Base-by-base conservation (phyloP, 108 stramenopile genomes). In the Discostella stelligeroides region DNA sequence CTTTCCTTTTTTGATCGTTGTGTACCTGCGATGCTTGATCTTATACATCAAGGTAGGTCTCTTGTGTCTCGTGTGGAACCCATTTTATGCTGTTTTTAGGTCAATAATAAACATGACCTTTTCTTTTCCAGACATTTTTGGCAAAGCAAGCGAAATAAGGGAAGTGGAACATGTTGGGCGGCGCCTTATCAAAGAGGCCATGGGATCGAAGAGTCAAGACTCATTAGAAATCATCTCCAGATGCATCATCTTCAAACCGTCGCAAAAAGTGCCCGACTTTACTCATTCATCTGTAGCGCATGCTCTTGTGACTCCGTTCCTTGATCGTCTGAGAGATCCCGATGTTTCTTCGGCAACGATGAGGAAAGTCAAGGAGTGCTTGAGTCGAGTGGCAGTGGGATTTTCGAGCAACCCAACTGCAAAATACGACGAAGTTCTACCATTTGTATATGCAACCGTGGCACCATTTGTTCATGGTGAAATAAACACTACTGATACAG, bases 341-440 rank as follows among this genome's bases (percentile, higher is more conserved):
- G 79, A 85, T 64, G 74, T 84, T 41, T 79, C 61, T 34, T 57
- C 87, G 7, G 57, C 65, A 7, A 81, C 63, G 12, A 84, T 92
- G 38, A 69, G 88, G 48, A 87, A 82, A 71, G 80, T 89, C 38
- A 85, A 82, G 63, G 95, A 95, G 49, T 90, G 90, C 60, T 85
- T 97, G n/a, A 79, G 88, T 37, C 83, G 92, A 24, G 86, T 96
- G 40, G 91, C 85, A 8, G 83, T 94, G 40, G 99, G 98, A 7
- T 84, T 99, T 57, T 84, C 88, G 17, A 75, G 84, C 48, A 99
- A 99, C 66, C 74, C 87, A 23, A 91, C 89, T 77, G 95, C 97
- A 60, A 61, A 65, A 15, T 66, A 75, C 14, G 72, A 86, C 3
- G 92, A 86, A 62, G 48, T 90, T 5, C 79, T 96, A 23, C 86